Conservation (phyloP, 169 alveolate species). For the Plasmodium knowlesi region DNA sequence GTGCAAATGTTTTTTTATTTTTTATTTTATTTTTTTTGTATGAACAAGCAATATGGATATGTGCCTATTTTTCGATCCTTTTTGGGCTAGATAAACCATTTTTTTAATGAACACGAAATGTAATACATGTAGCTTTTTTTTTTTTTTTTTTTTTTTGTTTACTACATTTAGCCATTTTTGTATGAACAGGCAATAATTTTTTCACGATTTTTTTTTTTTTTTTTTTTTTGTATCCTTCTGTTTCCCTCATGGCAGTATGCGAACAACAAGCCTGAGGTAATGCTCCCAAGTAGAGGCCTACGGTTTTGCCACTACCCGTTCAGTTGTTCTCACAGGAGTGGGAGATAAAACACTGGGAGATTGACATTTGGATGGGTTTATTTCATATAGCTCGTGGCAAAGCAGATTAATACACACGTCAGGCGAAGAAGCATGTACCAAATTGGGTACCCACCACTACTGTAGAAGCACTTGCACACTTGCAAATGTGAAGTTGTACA, state of each 20-base stretch:
- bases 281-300: not conserved
- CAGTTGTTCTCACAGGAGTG: not conserved
- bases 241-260: not conserved
- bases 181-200: not conserved
- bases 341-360: not conserved
- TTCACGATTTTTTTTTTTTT: not conserved
- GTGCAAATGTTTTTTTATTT: not conserved
- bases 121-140: not conserved
- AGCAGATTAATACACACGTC: not conserved
- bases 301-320: not conserved
- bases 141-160: slow-evolving; percentile 1
- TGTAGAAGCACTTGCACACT: not conserved
- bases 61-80: not conserved
- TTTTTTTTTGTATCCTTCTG: not conserved
- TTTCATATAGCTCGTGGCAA: not conserved
- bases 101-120: not conserved
- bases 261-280: not conserved
- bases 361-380: not conserved
- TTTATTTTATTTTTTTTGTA: not conserved
- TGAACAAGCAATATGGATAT: not conserved
- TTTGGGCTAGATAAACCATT: slow-evolving; percentile 8
- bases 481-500: not conserved
- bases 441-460: not conserved
- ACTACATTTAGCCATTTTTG: not conserved
- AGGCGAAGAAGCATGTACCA: not conserved